phyloP scores from a whole-genome alignment of 257 asterid species.

The Buddleja alternifolia region DNA sequence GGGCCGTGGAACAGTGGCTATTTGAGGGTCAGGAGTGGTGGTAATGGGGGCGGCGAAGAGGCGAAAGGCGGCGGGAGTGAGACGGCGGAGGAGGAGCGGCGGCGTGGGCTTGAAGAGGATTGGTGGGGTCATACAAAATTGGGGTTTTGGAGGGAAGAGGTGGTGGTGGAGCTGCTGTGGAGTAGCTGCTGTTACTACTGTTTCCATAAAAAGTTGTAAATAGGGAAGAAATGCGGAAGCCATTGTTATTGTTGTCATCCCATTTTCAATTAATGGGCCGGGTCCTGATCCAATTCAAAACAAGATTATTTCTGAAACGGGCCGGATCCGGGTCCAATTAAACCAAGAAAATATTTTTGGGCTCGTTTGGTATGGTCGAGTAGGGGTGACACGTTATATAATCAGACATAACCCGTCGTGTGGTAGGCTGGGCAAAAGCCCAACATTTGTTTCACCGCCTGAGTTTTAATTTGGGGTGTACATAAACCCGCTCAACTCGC shows the following conservation, averaged over 20 bases:
- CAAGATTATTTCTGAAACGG: not conserved
- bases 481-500: too few relatives aligned
- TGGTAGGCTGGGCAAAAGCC: too few relatives aligned
- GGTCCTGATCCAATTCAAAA: not conserved
- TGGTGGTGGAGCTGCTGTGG: not conserved
- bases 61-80: conserved; percentile 44
- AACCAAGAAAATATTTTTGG: too few relatives aligned
- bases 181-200: not conserved
- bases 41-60: conserved; percentile 40
- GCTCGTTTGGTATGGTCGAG: too few relatives aligned
- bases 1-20: conserved; percentile 33
- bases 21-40: conserved; percentile 27
- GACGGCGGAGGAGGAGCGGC: conserved; percentile 42
- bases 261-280: not conserved
- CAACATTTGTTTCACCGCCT: too few relatives aligned
- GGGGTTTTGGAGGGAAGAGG: conserved; percentile 48
- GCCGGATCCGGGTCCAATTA: not conserved
- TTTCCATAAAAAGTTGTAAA: conserved; percentile 31
- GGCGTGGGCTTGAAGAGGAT: conserved; percentile 36
- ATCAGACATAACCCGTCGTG: too few relatives aligned
- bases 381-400: too few relatives aligned
- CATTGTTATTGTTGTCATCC: not conserved
- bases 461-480: too few relatives aligned
- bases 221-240: not conserved
- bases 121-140: conserved; percentile 41